Percentiles rank a stretch among this genome's conserved stretches.
Conservation (phyloP, 163 green algal genomes). For the Scenedesmus sp. region DNA sequence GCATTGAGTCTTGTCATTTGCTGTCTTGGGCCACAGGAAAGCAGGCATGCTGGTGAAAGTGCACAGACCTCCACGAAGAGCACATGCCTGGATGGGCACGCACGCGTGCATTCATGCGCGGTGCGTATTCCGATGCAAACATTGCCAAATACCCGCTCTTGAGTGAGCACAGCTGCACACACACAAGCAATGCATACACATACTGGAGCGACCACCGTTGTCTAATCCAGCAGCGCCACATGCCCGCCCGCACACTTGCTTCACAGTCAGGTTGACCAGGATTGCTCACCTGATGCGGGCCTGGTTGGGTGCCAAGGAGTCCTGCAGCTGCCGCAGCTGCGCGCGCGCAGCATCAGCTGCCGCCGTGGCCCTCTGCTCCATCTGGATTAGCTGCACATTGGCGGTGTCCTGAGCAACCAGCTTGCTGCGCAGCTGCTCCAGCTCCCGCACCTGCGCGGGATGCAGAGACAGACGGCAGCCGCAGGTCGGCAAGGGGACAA, state of each 20-base stretch:
- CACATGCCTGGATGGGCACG: neutral
- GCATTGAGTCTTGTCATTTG: no score
- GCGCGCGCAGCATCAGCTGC: neutral
- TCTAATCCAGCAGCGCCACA: no score
- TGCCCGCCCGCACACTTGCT: neutral
- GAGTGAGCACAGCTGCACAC: no score
- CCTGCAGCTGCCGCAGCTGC: constrained; percentile 16
- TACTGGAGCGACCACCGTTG: no score
- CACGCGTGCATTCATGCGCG: neutral
- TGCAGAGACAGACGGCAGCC: neutral
- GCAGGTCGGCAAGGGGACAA: neutral
- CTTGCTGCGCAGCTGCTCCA: neutral
- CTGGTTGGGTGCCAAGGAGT: constrained; percentile 5
- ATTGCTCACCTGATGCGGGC: constrained; percentile 17
- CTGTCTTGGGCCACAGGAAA: no score
- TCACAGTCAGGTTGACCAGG: neutral
- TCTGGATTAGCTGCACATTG: constrained; percentile 21
- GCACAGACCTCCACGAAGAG: neutral
- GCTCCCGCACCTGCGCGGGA: constrained; percentile 13
- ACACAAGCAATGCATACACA: no score
- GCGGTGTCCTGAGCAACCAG: constrained; percentile 1
- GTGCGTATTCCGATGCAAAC: no score
- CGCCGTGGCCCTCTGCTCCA: neutral
- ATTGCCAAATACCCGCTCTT: no score
- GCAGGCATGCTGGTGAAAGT: no score